A percentile compares a stretch with the other conserved stretches of the same genome.
These are phyloP conservation scores for Lactarius tabidus DNA, from an alignment of 768 basidiomycete species.

Conservation along the genomic window DNA sequence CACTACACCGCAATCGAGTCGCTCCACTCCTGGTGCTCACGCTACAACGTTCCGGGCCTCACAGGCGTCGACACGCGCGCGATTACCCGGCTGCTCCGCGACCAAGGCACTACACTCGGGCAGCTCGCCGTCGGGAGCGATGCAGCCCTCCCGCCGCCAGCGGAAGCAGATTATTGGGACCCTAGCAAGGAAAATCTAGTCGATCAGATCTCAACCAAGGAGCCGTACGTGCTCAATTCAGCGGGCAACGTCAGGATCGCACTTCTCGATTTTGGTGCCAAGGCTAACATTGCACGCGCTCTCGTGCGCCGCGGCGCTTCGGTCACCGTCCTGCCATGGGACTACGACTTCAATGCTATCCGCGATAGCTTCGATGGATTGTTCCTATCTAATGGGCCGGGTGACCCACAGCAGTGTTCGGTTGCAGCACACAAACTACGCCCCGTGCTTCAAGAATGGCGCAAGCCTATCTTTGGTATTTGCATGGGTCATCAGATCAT, in stretches of 20 bases:
- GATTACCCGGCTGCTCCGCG: constrained; percentile 87
- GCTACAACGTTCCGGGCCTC: constrained; percentile 86
- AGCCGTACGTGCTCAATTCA: constrained; percentile 82
- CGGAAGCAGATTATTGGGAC: constrained; percentile 81
- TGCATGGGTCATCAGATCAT: constrained; percentile 99
- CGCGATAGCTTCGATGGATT: constrained; percentile 91
- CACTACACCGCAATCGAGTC: constrained; percentile 94
- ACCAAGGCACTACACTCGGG: constrained; percentile 96
- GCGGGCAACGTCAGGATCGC: constrained; percentile 87
- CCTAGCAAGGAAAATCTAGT: constrained; percentile 91
- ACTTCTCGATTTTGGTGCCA: constrained; percentile 94
- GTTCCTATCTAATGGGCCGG: constrained; percentile 95
- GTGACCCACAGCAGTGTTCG: constrained; percentile 87
- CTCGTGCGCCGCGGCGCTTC: constrained; percentile 87
- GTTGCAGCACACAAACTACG: constrained; percentile 78
- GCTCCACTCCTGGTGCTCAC: constrained; percentile 88
- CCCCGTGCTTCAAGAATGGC: constrained; percentile 82
- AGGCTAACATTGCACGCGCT: constrained; percentile 94
- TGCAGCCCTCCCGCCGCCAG: constrained; percentile 54
- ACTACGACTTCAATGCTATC: constrained; percentile 91
- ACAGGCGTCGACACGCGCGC: constrained; percentile 98
- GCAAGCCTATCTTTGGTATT: constrained; percentile 93
- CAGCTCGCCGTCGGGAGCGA: constrained; percentile 82
- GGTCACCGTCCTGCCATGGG: constrained; percentile 96
- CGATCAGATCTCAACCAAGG: constrained; percentile 84